These are phyloP conservation scores for Alternaria solani DNA, from an alignment of 2,329 filamentous ascomycete species.

Conservation along the genomic window DNA sequence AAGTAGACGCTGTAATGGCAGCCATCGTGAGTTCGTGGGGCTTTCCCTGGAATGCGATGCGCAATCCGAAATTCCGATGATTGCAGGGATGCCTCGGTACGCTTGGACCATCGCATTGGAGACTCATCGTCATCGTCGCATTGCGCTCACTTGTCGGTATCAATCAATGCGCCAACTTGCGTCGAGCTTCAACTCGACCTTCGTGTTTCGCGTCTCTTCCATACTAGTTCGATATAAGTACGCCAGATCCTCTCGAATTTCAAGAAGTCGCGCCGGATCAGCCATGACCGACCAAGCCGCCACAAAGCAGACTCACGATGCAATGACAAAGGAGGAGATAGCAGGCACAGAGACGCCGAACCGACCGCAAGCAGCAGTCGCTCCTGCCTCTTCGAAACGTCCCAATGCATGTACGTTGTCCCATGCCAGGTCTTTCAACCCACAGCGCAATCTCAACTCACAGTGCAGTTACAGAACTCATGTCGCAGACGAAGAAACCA, in stretches of 20 bases:
- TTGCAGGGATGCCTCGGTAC: conserved; percentile 22
- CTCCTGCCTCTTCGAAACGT: conserved; percentile 30
- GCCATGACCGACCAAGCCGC: neutral
- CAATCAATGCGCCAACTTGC: neutral
- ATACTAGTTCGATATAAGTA: neutral
- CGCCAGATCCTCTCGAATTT: neutral
- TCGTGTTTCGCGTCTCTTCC: neutral
- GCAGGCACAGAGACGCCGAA: conserved; percentile 20
- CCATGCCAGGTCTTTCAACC: neutral
- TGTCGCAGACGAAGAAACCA: conserved; percentile 52
- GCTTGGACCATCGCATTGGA: conserved; percentile 20
- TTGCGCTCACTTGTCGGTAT: neutral
- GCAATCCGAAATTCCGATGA: conserved; percentile 24
- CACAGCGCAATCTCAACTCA: conserved; percentile 30
- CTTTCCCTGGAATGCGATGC: conserved; percentile 5
- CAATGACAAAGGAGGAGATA: conserved; percentile 34
- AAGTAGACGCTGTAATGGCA: neutral
- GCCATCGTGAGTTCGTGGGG: conserved; percentile 12
- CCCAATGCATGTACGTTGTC: conserved; percentile 50
- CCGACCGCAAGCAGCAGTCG: conserved; percentile 1
- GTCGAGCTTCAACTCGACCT: neutral
- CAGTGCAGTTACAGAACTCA: conserved; percentile 56
- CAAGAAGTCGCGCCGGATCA: neutral
- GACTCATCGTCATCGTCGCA: conserved; percentile 10
- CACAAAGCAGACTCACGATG: conserved; percentile 21